phyloP scores from a whole-genome alignment of 352 stramenopile species.

The Globisporangium splendens region DNA sequence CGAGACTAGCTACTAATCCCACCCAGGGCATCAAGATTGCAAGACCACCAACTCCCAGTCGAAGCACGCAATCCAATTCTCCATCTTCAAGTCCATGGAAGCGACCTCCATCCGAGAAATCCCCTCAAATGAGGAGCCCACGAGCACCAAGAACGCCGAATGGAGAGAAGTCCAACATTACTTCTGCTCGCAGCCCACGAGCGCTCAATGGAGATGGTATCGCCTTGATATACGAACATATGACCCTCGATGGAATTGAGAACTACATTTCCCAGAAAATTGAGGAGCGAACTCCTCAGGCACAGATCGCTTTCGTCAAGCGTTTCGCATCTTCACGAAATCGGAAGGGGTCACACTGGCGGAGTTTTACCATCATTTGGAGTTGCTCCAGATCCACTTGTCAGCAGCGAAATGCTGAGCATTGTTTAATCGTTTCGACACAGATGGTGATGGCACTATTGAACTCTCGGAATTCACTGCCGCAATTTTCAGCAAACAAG shows the following conservation, averaged over 20 bases:
- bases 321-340: constrained; percentile 69
- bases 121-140: not conserved
- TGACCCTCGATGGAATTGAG: constrained; percentile 50
- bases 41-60: not conserved
- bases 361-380: constrained; percentile 56
- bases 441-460: constrained; percentile 53
- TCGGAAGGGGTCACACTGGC: constrained; percentile 54
- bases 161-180: not conserved
- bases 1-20: not conserved
- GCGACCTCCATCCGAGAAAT: not conserved
- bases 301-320: constrained; percentile 49
- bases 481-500: constrained; percentile 46
- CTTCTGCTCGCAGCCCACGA: constrained; percentile 9
- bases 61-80: not conserved
- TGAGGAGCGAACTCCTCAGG: constrained; percentile 45
- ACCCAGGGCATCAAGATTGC: not conserved
- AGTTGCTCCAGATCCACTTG: constrained; percentile 57
- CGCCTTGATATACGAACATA: constrained; percentile 40
- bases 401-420: constrained; percentile 46
- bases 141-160: not conserved
- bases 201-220: constrained; percentile 18
- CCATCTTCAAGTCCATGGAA: constrained; percentile 3
- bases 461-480: constrained; percentile 65
- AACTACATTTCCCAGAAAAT: constrained; percentile 56
- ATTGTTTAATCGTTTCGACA: constrained; percentile 65